phyloP scores from a whole-genome alignment of 2,329 filamentous ascomycete species.

The Microsporum ferrugineum region DNA sequence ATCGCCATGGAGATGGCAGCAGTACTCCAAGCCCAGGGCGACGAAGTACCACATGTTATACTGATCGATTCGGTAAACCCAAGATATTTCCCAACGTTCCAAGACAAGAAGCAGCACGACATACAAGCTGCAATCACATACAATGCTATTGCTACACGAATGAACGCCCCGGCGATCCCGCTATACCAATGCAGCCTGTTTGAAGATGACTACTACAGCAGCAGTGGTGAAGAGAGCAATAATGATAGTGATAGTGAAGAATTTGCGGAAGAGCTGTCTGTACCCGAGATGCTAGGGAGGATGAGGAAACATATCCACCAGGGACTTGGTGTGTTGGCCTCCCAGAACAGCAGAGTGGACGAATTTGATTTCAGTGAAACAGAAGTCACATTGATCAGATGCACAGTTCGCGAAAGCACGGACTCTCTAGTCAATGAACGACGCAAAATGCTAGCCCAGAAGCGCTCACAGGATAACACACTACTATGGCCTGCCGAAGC shows the following conservation, averaged over 20 bases:
- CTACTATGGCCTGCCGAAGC: constrained; percentile 2
- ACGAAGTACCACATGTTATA: constrained; percentile 15
- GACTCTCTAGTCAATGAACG: constrained; percentile 1
- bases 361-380: constrained; percentile 3
- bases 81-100: constrained; percentile 8
- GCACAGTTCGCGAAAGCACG: constrained; percentile 3
- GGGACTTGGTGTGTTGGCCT: constrained; percentile 5
- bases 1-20: constrained; percentile 21
- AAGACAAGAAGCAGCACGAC: constrained; percentile 9
- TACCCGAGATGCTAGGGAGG: constrained; percentile 4
- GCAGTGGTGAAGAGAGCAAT: constrained; percentile 7
- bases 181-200: constrained; percentile 5
- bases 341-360: not conserved
- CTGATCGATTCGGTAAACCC: constrained; percentile 18
- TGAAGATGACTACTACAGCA: constrained; percentile 8
- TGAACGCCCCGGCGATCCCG: constrained; percentile 8
- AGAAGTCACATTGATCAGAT: constrained; percentile 6
- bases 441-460: constrained; percentile 4
- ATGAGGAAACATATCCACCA: constrained; percentile 8
- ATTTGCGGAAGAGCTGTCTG: constrained; percentile 3
- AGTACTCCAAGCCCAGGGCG: constrained; percentile 12
- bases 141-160: constrained; percentile 8
- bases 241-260: constrained; percentile 5
- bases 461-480: not conserved
- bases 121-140: constrained; percentile 8